Conservation (phyloP, 164 flowering plant species). For the Tetrastigma voinierianum region DNA sequence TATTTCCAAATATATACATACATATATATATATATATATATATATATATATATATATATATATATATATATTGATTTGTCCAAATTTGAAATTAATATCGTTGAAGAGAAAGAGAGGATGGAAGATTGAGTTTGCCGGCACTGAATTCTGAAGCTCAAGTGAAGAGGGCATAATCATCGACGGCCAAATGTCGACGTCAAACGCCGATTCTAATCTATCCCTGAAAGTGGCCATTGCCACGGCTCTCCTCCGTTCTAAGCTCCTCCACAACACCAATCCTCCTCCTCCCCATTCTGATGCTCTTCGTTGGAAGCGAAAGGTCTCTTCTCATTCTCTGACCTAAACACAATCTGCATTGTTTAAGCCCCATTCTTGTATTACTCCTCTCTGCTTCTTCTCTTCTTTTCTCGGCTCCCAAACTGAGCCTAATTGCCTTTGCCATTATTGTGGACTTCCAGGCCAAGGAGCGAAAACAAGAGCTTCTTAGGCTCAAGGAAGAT, state of each 20-base stretch:
- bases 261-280: constrained; percentile 14
- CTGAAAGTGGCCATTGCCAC: constrained; percentile 66
- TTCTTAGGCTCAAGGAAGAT: constrained; percentile 63
- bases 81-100: no score
- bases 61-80: no score
- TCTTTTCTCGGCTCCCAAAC: background rate
- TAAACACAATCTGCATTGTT: no score
- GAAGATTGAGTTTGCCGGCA: no score
- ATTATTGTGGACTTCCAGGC: constrained; percentile 44
- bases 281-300: constrained; percentile 41
- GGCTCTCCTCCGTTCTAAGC: constrained; percentile 65
- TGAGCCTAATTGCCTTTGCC: background rate
- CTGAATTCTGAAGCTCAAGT: no score
- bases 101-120: no score
- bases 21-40: no score
- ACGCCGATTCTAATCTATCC: constrained; percentile 21
- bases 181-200: no score
- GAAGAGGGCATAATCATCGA: no score
- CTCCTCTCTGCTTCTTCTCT: background rate
- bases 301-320: constrained; percentile 84
- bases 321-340: constrained; percentile 7
- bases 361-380: background rate
- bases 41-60: no score
- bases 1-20: no score
- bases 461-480: constrained; percentile 72